Evolutionary conservation across 352 stramenopile species (phyloP), one percentile per base, ranked within the genome.

Genomic region (Phytophthora lateralis): DNA sequence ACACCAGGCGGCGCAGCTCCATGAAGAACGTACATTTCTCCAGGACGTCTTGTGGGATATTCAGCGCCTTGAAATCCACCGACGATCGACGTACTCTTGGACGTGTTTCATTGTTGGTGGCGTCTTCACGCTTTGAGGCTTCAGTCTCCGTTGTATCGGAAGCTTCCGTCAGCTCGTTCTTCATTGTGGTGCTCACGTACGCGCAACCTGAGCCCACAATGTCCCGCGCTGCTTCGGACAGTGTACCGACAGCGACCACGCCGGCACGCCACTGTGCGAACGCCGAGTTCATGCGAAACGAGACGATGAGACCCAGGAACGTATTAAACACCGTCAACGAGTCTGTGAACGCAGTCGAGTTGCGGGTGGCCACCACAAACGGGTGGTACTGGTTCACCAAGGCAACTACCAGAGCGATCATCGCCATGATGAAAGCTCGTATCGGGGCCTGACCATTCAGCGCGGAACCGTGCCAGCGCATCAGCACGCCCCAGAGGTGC

Each of bases 271-370:
- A 94, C 59, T 92, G 82, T 12, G 78, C 60, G 56, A 94, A 94
- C 3, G 85, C 85, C 41, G 82, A 92, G 50, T 94, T 94, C 67
- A 92, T 73, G 29, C 85, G 81, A 51, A 92, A 94, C 26, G 82
- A 92, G 43, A 92, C 73, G 26, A 76, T 89, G 54, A 94, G 78
- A 2, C 82, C 85, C 1, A 94, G 57, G 45, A 94, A 94, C 43
- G 82, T 90, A 70, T 94, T 94, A 68, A 92, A 92, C 11, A 94
- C 85, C n/a, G 81, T 90, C 29, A 94, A 66, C 17, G 85, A 90
- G 66, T 92, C 82, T 0, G 81, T 85, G 48, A 91, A 92, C 12
- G 85, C 82, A 12, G 80, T 89, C 38, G 82, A 92, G 11, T 85
- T 66, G 7, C 77, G 77, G 15, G 82, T 90, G 6, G 73, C 55